Conservation (phyloP, 2,329 filamentous ascomycete genomes). For the Epichloe scottii region DNA sequence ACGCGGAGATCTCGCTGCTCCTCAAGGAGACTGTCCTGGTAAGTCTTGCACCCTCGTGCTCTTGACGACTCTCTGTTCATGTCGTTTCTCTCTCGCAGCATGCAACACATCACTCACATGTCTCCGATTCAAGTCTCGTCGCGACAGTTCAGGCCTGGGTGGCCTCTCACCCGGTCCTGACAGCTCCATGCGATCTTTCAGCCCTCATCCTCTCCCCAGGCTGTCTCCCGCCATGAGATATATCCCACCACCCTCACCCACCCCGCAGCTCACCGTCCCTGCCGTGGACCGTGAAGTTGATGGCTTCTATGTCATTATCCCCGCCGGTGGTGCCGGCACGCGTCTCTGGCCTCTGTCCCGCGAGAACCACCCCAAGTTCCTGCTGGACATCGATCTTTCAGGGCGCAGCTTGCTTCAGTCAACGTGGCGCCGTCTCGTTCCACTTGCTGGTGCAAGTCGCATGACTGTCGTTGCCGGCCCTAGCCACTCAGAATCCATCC, state of each 20-base stretch:
- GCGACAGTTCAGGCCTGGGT: constrained; percentile 4
- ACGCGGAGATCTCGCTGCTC: constrained; percentile 12
- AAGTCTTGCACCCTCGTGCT: not conserved
- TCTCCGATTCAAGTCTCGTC: not conserved
- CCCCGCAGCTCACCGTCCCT: constrained; percentile 5
- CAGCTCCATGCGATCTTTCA: constrained; percentile 7
- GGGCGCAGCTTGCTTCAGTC: constrained; percentile 15
- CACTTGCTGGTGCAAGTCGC: constrained; percentile 13
- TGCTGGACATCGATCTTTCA: constrained; percentile 14
- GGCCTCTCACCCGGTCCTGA: constrained; percentile 4
- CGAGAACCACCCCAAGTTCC: constrained; percentile 17
- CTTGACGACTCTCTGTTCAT: not conserved
- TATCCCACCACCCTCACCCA: constrained; percentile 7
- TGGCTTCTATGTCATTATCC: constrained; percentile 16
- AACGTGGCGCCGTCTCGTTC: constrained; percentile 15
- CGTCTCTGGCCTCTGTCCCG: constrained; percentile 16
- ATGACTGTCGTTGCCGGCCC: constrained; percentile 16
- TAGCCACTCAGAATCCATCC: constrained; percentile 13
- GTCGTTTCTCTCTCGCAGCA: not conserved
- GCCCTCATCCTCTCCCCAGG: constrained; percentile 6
- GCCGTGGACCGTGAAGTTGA: constrained; percentile 12
- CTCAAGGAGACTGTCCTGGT: constrained; percentile 12
- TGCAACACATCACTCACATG: not conserved
- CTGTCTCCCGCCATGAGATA: constrained; percentile 8
- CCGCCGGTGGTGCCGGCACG: constrained; percentile 16